Evolutionary conservation across 345 rosid species (phyloP).

Genomic region (Theobroma cacao): DNA sequence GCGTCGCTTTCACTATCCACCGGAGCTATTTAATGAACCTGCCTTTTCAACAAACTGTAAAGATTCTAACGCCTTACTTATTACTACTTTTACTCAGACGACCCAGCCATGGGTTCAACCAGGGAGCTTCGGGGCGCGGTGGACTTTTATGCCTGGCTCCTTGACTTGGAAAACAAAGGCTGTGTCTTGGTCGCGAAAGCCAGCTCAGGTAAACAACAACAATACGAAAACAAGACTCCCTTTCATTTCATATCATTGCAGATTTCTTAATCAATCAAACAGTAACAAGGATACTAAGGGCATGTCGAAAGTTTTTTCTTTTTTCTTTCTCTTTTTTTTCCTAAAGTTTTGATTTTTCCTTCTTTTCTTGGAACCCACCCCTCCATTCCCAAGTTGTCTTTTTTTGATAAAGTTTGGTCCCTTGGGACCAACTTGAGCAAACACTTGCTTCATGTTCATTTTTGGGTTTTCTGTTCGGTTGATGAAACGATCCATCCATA

Average conservation of each 20-base stretch:
- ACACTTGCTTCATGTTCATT: not conserved
- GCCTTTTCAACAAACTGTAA: not conserved
- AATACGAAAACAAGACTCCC: not conserved
- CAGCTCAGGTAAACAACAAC: not conserved
- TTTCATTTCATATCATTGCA: not conserved
- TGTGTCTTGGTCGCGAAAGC: not conserved
- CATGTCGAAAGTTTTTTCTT: no score
- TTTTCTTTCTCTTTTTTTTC: not conserved
- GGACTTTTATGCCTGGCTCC: not conserved
- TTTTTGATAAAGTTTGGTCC: not conserved
- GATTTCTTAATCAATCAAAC: not conserved
- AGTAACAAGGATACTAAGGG: not conserved
- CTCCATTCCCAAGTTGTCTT: not conserved
- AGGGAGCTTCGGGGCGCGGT: not conserved
- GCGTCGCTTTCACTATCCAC: slow-evolving; percentile 16
- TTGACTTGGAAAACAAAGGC: not conserved
- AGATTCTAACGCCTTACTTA: slow-evolving; percentile 1
- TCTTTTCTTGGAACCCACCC: not conserved
- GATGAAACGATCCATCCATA: not conserved
- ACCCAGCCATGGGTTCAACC: not conserved
- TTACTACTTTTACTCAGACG: not conserved
- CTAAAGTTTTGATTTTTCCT: not conserved
- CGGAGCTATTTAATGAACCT: slow-evolving; percentile 12
- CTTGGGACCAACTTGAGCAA: not conserved
- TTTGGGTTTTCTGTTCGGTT: not conserved